These are phyloP conservation scores for Parsonsia alboflavescens DNA, from an alignment of 257 asterid species.

Conservation along the genomic window DNA sequence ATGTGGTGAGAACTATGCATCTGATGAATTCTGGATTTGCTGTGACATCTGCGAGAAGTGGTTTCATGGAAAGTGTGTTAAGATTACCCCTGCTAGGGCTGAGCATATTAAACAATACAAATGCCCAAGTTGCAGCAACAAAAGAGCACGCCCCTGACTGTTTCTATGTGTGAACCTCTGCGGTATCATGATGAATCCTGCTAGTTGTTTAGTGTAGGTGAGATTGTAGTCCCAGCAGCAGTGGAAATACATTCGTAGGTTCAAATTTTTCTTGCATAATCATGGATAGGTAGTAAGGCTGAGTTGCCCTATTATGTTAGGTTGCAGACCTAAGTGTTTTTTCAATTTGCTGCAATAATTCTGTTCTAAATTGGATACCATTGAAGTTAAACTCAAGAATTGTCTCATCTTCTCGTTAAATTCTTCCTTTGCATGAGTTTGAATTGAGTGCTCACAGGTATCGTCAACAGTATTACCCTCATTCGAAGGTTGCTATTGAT, in stretches of 20 bases:
- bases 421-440: background rate
- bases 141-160: constrained; percentile 11
- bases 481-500: background rate
- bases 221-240: constrained; percentile 15
- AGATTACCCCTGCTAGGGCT: constrained; percentile 82
- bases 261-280: constrained; percentile 17
- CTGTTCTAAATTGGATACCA: constrained; percentile 4
- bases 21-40: constrained; percentile 79
- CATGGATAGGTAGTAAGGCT: constrained; percentile 11
- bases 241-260: constrained; percentile 14
- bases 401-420: background rate
- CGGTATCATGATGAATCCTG: constrained; percentile 10
- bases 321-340: constrained; percentile 8
- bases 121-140: constrained; percentile 47
- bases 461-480: background rate
- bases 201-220: constrained; percentile 14
- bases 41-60: constrained; percentile 78
- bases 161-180: background rate
- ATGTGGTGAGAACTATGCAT: constrained; percentile 62
- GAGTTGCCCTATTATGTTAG: constrained; percentile 15
- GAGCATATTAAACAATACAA: constrained; percentile 91
- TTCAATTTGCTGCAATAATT: constrained; percentile 11
- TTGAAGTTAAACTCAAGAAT: background rate
- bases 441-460: background rate
- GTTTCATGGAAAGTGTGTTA: constrained; percentile 88